These are phyloP conservation scores for Trametes coccinea DNA, from an alignment of 768 basidiomycete genomes.

Conservation along the genomic window DNA sequence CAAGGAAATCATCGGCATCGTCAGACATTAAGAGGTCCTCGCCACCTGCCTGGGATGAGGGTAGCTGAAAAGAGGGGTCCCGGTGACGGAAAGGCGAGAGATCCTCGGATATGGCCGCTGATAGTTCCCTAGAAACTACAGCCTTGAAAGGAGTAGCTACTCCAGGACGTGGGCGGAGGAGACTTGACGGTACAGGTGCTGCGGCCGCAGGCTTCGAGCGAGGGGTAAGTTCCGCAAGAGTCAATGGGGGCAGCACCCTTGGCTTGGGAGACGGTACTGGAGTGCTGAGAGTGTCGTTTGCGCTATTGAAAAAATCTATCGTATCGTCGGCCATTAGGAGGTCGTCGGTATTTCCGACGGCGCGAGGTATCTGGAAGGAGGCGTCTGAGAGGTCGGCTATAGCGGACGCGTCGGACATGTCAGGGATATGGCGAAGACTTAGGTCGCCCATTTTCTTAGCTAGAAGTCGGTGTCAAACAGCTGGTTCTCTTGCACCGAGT, in stretches of 20 bases:
- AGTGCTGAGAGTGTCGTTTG: constrained; percentile 38
- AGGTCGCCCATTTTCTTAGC: constrained; percentile 32
- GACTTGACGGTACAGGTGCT: constrained; percentile 19
- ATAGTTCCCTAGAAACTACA: constrained; percentile 19
- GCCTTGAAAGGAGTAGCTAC: constrained; percentile 24
- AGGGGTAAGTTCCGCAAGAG: constrained; percentile 30
- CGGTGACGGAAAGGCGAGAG: constrained; percentile 19
- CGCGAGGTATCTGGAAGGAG: constrained; percentile 53
- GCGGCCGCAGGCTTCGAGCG: constrained; percentile 19
- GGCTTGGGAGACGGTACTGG: constrained; percentile 32
- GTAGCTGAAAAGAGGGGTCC: constrained; percentile 29
- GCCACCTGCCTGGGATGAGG: constrained; percentile 3
- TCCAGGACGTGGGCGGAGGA: constrained; percentile 24
- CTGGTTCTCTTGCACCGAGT: neutral
- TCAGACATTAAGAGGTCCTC: constrained; percentile 21
- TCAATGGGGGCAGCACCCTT: constrained; percentile 17
- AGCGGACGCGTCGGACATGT: constrained; percentile 47
- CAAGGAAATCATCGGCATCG: constrained; percentile 14
- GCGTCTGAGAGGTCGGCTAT: constrained; percentile 47
- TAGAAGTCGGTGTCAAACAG: neutral
- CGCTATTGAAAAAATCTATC: constrained; percentile 47
- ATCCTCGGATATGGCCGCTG: constrained; percentile 21
- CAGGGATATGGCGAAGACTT: constrained; percentile 56
- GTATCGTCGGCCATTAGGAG: constrained; percentile 43
- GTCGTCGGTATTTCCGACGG: constrained; percentile 31